Evolutionary conservation across 495 filamentous ascomycete species (phyloP).

Genomic region (Penicillium crystallinum): DNA sequence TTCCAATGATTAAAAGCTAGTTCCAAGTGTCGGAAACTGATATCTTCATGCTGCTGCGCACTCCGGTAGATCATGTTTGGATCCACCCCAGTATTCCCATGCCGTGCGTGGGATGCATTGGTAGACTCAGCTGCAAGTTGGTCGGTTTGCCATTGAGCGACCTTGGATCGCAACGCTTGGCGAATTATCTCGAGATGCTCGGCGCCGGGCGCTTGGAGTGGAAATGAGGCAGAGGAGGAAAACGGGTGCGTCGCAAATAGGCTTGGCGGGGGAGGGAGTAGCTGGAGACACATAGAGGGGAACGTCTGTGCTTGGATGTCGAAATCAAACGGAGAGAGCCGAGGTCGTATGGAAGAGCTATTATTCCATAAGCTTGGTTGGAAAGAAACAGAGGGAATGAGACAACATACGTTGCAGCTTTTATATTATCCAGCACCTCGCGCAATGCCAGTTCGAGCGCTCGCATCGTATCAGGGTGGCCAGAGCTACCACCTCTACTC

Average conservation of each 20-base stretch:
- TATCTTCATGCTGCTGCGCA: constrained; percentile 53
- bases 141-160: constrained; percentile 54
- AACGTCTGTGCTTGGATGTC: constrained; percentile 76
- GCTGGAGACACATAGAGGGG: constrained; percentile 71
- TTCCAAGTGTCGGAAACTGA: constrained; percentile 59
- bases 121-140: constrained; percentile 30
- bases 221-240: constrained; percentile 66
- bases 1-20: constrained; percentile 69
- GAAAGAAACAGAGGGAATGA: constrained; percentile 1
- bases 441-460: constrained; percentile 80
- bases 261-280: constrained; percentile 72
- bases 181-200: constrained; percentile 67
- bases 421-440: constrained; percentile 71
- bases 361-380: background rate
- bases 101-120: constrained; percentile 14
- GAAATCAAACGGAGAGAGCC: constrained; percentile 67
- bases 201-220: constrained; percentile 61
- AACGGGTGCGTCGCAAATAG: constrained; percentile 68
- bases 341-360: constrained; percentile 29
- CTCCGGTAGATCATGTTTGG: constrained; percentile 41
- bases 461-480: constrained; percentile 66
- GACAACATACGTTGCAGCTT: constrained; percentile 68
- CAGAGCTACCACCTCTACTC: constrained; percentile 51
- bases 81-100: constrained; percentile 26
- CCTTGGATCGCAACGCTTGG: constrained; percentile 58